phyloP scores from a whole-genome alignment of 352 stramenopile species.

The Phytophthora hybrid region DNA sequence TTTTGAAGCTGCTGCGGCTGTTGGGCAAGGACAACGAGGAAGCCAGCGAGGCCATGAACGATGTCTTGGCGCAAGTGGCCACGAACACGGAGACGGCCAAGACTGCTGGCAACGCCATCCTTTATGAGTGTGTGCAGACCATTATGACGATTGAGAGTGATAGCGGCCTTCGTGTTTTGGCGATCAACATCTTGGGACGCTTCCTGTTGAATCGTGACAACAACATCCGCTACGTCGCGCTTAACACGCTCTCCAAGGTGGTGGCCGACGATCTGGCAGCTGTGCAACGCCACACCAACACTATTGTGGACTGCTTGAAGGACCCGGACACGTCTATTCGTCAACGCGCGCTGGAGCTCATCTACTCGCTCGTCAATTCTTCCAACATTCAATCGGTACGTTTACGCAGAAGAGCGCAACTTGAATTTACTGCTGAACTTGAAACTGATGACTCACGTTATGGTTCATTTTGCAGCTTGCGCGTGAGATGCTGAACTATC shows the following conservation, averaged over 20 bases:
- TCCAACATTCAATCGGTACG: slow-evolving; percentile 95
- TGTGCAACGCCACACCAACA: slow-evolving; percentile 98
- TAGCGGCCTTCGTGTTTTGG: slow-evolving; percentile 95
- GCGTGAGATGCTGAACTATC: slow-evolving; percentile 99
- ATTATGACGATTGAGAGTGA: slow-evolving; percentile 99
- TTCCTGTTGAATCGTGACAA: slow-evolving; percentile 99
- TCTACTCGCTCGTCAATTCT: slow-evolving; percentile 98
- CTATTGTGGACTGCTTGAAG: slow-evolving; percentile 95
- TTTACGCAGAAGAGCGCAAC: not conserved
- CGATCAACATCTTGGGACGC: slow-evolving; percentile 99
- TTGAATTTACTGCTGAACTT: not conserved
- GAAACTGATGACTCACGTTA: not conserved
- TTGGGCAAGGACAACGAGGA: slow-evolving; percentile 96
- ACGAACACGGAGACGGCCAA: slow-evolving; percentile 99
- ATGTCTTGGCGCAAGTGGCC: slow-evolving; percentile 99
- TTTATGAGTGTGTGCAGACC: slow-evolving; percentile 99
- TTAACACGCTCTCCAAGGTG: slow-evolving; percentile 97
- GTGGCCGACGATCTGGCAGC: slow-evolving; percentile 92
- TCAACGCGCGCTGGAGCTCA: slow-evolving; percentile 98
- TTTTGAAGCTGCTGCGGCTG: slow-evolving; percentile 93
- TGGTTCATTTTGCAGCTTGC: slow-evolving; percentile 73
- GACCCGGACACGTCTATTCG: slow-evolving; percentile 99
- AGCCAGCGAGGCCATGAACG: slow-evolving; percentile 95
- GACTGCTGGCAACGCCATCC: slow-evolving; percentile 98
- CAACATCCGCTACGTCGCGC: slow-evolving; percentile 99